Conservation (phyloP, 2,329 filamentous ascomycete genomes). For the Trichoderma sp. region DNA sequence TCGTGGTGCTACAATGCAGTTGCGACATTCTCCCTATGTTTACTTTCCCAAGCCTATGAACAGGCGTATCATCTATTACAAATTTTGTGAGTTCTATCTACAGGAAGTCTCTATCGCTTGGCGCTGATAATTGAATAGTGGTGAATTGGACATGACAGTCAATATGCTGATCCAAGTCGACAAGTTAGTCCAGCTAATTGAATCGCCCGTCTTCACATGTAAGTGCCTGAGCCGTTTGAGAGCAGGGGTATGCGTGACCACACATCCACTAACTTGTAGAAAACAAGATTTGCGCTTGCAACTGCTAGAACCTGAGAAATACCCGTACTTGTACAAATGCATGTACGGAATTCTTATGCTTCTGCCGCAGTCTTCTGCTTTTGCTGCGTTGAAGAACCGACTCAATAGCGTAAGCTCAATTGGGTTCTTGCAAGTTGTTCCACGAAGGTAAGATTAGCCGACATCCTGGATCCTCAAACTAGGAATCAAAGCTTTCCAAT, state of each 20-base stretch:
- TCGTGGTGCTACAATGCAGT: constrained; percentile 99
- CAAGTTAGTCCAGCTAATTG: constrained; percentile 92
- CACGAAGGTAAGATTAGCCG: constrained; percentile 64
- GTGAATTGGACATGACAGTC: constrained; percentile 97
- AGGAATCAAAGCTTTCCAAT: not conserved
- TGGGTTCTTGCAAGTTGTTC: constrained; percentile 84
- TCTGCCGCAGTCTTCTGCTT: constrained; percentile 94
- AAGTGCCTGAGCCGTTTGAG: constrained; percentile 33
- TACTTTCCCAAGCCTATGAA: constrained; percentile 95
- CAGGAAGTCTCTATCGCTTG: not conserved
- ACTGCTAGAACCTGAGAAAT: constrained; percentile 90
- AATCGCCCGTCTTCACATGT: constrained; percentile 98
- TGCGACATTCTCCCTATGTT: constrained; percentile 91
- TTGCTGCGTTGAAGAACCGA: constrained; percentile 93
- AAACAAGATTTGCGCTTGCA: constrained; percentile 82
- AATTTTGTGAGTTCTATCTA: constrained; percentile 68
- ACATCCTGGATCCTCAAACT: not conserved
- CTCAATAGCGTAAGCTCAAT: constrained; percentile 97
- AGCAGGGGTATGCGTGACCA: not conserved
- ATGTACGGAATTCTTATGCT: constrained; percentile 97
- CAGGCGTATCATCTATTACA: constrained; percentile 95
- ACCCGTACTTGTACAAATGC: constrained; percentile 95
- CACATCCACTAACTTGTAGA: not conserved
- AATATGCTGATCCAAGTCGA: constrained; percentile 99
- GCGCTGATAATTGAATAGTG: constrained; percentile 51